These are phyloP conservation scores for Ustilago vetiveriae DNA, from an alignment of 1,284 basidiomycete genomes.

Conservation along the genomic window DNA sequence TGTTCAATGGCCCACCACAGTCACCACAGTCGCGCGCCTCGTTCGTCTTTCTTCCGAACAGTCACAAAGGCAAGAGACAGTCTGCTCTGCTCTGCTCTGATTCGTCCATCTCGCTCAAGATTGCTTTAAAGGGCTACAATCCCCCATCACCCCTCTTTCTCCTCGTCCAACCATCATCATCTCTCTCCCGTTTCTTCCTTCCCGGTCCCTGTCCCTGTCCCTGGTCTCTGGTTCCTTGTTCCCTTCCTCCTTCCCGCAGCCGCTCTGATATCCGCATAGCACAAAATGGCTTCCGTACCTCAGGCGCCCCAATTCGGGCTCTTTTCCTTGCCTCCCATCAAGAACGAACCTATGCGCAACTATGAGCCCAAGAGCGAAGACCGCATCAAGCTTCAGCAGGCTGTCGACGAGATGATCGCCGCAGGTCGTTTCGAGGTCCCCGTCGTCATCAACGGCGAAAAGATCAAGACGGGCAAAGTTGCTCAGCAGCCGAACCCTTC, in stretches of 20 bases:
- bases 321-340: slow-evolving; percentile 58
- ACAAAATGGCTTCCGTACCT: slow-evolving; percentile 46
- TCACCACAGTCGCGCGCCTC: no score
- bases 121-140: neutral
- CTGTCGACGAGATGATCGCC: slow-evolving; percentile 81
- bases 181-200: neutral
- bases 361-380: slow-evolving; percentile 85
- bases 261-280: neutral
- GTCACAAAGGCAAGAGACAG: neutral
- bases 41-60: no score
- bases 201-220: neutral
- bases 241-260: neutral
- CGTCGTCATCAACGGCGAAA: slow-evolving; percentile 88
- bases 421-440: slow-evolving; percentile 89
- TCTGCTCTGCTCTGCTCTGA: no score
- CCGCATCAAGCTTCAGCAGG: slow-evolving; percentile 78
- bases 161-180: neutral
- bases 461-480: slow-evolving; percentile 82
- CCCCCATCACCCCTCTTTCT: neutral
- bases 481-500: slow-evolving; percentile 67
- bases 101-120: no score
- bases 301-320: slow-evolving; percentile 48
- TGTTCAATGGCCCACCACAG: neutral
- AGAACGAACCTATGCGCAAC: slow-evolving; percentile 68
- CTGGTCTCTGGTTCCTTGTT: neutral